Conservation (phyloP, 805 yeast genomes). For the Kuraishia ogatae region DNA sequence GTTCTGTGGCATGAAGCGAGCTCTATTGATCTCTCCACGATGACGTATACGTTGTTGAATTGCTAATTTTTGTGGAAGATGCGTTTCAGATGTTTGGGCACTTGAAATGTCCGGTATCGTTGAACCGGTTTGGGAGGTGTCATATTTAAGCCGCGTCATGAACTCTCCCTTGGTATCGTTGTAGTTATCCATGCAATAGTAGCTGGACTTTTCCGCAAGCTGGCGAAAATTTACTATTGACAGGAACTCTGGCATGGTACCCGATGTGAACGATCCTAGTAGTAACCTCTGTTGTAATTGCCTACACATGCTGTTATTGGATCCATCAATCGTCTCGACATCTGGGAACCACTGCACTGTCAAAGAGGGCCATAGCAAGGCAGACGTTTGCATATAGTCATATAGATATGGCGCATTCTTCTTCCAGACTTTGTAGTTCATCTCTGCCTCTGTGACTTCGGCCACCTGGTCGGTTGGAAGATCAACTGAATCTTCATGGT, state of each 20-base stretch:
- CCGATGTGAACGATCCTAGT: slow-evolving; percentile 58
- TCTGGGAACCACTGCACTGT: slow-evolving; percentile 61
- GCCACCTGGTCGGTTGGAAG: neutral
- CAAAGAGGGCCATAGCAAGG: slow-evolving; percentile 58
- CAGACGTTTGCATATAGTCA: slow-evolving; percentile 40
- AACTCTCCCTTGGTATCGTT: slow-evolving; percentile 27
- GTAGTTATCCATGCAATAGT: slow-evolving; percentile 19
- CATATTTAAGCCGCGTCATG: slow-evolving; percentile 17
- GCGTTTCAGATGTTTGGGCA: neutral
- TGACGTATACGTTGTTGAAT: slow-evolving; percentile 54
- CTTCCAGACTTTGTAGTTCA: slow-evolving; percentile 49
- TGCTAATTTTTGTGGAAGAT: slow-evolving; percentile 19
- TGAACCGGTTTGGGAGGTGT: slow-evolving; percentile 19
- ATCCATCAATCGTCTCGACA: slow-evolving; percentile 15
- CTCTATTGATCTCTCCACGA: slow-evolving; percentile 64
- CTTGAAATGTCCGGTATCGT: neutral
- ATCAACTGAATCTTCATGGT: neutral
- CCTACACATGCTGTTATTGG: slow-evolving; percentile 11
- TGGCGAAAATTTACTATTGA: slow-evolving; percentile 9
- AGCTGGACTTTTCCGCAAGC: neutral
- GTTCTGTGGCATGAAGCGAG: slow-evolving; percentile 74
- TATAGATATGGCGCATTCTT: slow-evolving; percentile 51
- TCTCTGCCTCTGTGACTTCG: neutral
- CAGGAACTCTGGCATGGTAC: slow-evolving; percentile 41
- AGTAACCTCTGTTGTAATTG: slow-evolving; percentile 33